Evolutionary conservation across 352 stramenopile genomes (phyloP).

Genomic region (Discostella stelligera): DNA sequence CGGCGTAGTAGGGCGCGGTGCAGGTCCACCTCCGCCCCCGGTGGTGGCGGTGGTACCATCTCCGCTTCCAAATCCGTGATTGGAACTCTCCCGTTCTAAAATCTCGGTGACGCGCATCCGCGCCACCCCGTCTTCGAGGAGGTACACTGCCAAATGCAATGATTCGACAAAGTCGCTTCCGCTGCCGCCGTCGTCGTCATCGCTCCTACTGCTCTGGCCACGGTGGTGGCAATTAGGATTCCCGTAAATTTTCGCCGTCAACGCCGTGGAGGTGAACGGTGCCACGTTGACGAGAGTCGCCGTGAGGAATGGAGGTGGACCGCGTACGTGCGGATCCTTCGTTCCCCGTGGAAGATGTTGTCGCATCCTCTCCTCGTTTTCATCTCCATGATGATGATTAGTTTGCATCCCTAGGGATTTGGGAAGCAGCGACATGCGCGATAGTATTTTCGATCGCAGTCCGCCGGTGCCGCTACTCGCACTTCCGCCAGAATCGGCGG

Average conservation of each 20-base stretch:
- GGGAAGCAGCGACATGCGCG: conserved; percentile 15
- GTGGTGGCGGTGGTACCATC: no score
- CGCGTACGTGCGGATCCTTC: conserved; percentile 46
- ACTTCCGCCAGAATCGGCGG: not conserved
- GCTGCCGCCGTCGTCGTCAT: no score
- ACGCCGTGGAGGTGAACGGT: conserved; percentile 54
- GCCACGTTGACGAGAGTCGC: conserved; percentile 62
- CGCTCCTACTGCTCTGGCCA: conserved; percentile 5
- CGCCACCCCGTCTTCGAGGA: conserved; percentile 71
- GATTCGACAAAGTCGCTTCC: conserved; percentile 41
- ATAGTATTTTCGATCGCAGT: conserved; percentile 40
- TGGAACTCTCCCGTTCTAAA: conserved; percentile 20
- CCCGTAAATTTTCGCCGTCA: conserved; percentile 38
- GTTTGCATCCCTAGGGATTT: not conserved
- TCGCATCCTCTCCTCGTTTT: no score
- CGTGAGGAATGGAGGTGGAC: conserved; percentile 62
- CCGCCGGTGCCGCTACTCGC: conserved; percentile 23
- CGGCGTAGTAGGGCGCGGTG: conserved; percentile 24
- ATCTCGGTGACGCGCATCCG: conserved; percentile 77
- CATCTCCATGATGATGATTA: no score
- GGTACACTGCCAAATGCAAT: conserved; percentile 62
- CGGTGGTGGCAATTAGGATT: not conserved
- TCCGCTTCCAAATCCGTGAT: no score
- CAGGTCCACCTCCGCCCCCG: conserved; percentile 1
- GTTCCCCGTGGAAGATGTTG: no score